Base-by-base conservation (phyloP, 1,139 yeast species). In the Debaryomyces psychrophilus region DNA sequence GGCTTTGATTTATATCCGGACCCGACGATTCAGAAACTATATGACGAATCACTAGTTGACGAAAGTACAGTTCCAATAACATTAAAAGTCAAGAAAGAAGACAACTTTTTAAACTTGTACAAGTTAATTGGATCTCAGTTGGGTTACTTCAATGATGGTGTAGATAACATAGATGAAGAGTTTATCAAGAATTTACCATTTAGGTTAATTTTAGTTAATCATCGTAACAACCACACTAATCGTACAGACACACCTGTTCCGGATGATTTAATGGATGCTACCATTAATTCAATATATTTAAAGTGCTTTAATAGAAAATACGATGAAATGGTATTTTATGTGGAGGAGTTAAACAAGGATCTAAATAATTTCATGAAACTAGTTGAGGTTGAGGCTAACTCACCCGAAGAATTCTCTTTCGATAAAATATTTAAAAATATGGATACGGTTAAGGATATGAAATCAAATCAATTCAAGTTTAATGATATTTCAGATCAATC, bases 1-100 rank as follows among this genome's bases (percentile, higher is more conserved):
- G 96, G 95, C 0, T 87, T 88, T 61, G 98, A 92, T 62, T 62
- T 87, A 40, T 88, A 87, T 12, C 84, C 88, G 12, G 85, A 84
- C 60, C 74, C 78, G 9, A 68, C 76, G 0, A 69, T 69, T 45
- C 59, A 59, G 14, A 69, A 72, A 39, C 69, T 73, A 36, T 83
- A 70, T 54, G 79, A 78, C 42, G 76, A 80, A 31, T 75, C 71
- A 1, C 62, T 81, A 25, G 73, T 71, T 48, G 73, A 73, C 27
- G 67, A 73, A 1, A 70, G 68, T 3, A 76, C 83, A 7, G 76
- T 73, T 48, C 87, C 95, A 0, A 37, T 71, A 2, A 59, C 64
- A 1, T 58, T 85, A 40, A 82, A 79, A 58, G 75, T 87, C 2
- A 73, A 81, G 55, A 87, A 85, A 57, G 78, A 83, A 1, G 79